Percentiles rank a stretch among this genome's conserved stretches.
These are phyloP conservation scores for Zygnema circumcarinatum DNA, from an alignment of 139 green algal species.

Conservation along the genomic window DNA sequence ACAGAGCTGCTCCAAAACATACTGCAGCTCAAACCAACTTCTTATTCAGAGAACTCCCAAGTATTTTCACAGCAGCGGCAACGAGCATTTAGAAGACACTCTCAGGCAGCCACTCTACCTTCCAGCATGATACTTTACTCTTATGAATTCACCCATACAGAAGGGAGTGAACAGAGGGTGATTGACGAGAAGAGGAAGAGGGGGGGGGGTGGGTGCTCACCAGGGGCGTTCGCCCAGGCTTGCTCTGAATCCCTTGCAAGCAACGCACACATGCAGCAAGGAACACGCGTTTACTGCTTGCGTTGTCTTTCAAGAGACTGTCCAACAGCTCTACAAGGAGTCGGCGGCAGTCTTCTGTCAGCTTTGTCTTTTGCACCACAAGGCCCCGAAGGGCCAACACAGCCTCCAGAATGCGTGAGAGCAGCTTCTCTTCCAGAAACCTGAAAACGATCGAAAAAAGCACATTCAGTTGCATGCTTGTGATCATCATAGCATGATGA, in stretches of 20 bases:
- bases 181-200: no score
- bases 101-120: no score
- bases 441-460: conserved; percentile 37
- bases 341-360: conserved; percentile 40
- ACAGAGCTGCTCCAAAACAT: conserved; percentile 50
- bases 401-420: conserved; percentile 22
- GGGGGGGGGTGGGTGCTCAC: no score
- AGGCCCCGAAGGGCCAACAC: conserved; percentile 33
- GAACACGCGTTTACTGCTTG: conserved; percentile 34
- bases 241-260: neutral
- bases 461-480: no score
- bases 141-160: neutral
- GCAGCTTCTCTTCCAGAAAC: conserved; percentile 44
- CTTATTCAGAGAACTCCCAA: no score
- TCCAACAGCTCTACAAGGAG: conserved; percentile 40
- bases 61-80: no score
- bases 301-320: conserved; percentile 18
- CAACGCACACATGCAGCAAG: conserved; percentile 38
- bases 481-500: neutral
- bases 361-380: conserved; percentile 61
- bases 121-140: neutral
- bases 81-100: no score
- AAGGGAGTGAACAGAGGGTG: no score
- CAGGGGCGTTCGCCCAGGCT: neutral
- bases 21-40: conserved; percentile 30